Evolutionary conservation across 768 basidiomycete species (phyloP).

Genomic region (Porphyrellus cyaneotinctus): DNA sequence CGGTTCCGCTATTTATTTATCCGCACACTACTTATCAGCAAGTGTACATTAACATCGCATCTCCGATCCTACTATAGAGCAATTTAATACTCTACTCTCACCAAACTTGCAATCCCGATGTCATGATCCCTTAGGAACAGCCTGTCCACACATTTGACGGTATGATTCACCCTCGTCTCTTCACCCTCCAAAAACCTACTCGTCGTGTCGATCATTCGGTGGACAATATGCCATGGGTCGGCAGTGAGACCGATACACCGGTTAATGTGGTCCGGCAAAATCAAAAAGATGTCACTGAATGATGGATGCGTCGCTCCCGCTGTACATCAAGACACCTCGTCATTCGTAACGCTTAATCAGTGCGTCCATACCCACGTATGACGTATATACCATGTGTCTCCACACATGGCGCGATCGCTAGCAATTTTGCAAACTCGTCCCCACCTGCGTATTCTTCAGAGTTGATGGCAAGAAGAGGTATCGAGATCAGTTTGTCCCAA

Average conservation of each 20-base stretch:
- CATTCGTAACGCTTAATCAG: neutral
- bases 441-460: constrained; percentile 39
- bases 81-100: neutral
- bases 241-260: constrained; percentile 21
- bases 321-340: constrained; percentile 2
- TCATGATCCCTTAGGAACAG: constrained; percentile 5
- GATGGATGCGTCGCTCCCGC: constrained; percentile 32
- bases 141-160: neutral
- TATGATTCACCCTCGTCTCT: neutral
- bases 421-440: constrained; percentile 32
- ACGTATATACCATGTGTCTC: constrained; percentile 10
- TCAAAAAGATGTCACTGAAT: constrained; percentile 35
- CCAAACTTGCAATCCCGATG: constrained; percentile 1
- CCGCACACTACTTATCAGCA: constrained; percentile 2
- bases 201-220: constrained; percentile 17
- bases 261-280: constrained; percentile 30
- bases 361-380: constrained; percentile 5
- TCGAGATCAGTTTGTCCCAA: constrained; percentile 23
- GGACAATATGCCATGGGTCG: constrained; percentile 18
- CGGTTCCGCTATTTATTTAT: constrained; percentile 3
- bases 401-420: constrained; percentile 23
- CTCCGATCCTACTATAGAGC: neutral
- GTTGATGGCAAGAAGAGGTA: constrained; percentile 39
- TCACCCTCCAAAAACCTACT: constrained; percentile 18
- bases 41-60: constrained; percentile 17